phyloP scores from a whole-genome alignment of 192 early-diverging fungal genomes.

The Entrophospora sp. region DNA sequence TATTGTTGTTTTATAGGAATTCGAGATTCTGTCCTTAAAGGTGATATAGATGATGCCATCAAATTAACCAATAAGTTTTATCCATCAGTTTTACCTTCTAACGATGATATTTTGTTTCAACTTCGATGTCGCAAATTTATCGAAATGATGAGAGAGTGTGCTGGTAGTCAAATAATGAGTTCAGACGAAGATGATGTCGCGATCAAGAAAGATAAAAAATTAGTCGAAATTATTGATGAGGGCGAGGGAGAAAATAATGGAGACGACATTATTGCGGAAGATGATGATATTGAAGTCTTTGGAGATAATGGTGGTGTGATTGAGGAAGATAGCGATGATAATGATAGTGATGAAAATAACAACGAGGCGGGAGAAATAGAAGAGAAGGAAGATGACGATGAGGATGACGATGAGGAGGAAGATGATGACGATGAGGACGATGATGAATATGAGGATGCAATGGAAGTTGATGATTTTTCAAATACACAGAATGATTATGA shows the following conservation, averaged over 20 bases:
- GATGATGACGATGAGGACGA: conserved; percentile 22
- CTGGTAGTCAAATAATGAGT: background rate
- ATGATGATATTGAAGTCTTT: background rate
- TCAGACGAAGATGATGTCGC: conserved; percentile 28
- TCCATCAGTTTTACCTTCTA: conserved; percentile 52
- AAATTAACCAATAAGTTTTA: conserved; percentile 55
- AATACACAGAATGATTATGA: background rate
- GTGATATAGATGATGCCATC: conserved; percentile 71
- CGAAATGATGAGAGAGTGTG: conserved; percentile 56
- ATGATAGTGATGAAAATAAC: too few species aligned
- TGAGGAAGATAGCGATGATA: conserved; percentile 16
- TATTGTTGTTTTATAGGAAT: conserved; percentile 27
- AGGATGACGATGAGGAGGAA: conserved; percentile 24
- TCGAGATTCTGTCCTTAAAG: conserved; percentile 46
- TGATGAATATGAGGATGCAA: conserved; percentile 19
- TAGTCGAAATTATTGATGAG: conserved; percentile 24
- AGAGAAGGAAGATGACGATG: conserved; percentile 11
- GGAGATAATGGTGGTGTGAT: conserved; percentile 1
- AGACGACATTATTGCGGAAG: too few species aligned
- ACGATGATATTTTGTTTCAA: conserved; percentile 63
- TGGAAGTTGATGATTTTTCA: conserved; percentile 29
- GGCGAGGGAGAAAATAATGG: conserved; percentile 17
- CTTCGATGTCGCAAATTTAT: conserved; percentile 82
- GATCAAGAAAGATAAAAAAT: conserved; percentile 28
- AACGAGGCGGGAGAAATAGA: too few species aligned